Conservation (phyloP, 2,329 filamentous ascomycete genomes). For the Aspergillus piperis region DNA sequence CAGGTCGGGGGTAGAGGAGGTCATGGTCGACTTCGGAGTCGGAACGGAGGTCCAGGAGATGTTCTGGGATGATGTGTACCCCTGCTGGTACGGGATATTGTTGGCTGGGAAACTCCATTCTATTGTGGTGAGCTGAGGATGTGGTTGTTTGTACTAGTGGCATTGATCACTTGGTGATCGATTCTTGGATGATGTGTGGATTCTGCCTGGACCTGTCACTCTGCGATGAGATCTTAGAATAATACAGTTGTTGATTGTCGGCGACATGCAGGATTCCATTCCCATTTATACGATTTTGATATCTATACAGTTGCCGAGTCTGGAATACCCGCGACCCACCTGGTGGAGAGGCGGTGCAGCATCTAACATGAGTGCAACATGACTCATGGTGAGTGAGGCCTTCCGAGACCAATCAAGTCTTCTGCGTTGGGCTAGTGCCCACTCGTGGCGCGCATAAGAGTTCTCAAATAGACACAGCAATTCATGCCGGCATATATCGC, state of each 20-base stretch:
- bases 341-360: neutral
- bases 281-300: neutral
- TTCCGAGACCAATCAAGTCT: neutral
- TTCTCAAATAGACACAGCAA: neutral
- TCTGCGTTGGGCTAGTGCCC: neutral
- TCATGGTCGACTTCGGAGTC: slow-evolving; percentile 3
- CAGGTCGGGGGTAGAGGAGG: neutral
- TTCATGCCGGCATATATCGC: too few relatives aligned
- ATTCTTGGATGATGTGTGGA: neutral
- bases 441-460: neutral
- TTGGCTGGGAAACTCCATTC: neutral
- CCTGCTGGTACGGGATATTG: neutral
- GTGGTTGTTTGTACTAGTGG: neutral
- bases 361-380: neutral
- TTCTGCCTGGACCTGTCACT: neutral
- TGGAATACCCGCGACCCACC: neutral
- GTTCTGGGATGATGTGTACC: neutral
- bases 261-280: neutral
- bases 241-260: neutral
- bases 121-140: neutral
- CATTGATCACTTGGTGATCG: neutral
- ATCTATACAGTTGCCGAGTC: neutral
- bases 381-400: neutral
- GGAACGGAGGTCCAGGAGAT: neutral
- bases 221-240: accelerated